Base-by-base conservation (phyloP, 192 early-diverging fungal species). In the Cladochytrium replicatum region DNA sequence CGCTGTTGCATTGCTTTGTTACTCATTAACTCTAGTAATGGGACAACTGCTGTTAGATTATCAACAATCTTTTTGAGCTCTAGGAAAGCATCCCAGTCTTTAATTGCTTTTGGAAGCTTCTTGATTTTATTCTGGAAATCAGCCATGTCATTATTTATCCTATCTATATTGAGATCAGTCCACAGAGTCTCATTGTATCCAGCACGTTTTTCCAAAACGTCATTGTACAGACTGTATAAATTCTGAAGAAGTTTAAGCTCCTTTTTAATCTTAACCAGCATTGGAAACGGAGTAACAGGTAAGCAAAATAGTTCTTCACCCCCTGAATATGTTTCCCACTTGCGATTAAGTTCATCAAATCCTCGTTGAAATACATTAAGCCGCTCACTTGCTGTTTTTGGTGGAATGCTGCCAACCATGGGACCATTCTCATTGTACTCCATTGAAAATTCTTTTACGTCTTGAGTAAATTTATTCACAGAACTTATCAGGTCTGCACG, bases 61-160 rank as follows among this genome's bases (percentile, higher is more conserved):
- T 80, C 78, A 4, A 79, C 78, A 57, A 66, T 75, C 34, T 69
- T 69, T 48, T 78, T 81, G 8, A 80, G 50, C 39, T 80, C 77
- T 15, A 72, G 52, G 60, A 80, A 80, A 17, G 75, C 69, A 41
- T 80, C 76, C 78, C 78, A 80, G 15, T 79, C 78, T 40, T 79
- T 77, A 29, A 80, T 69, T 6, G 75, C 76, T 32, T 79, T 80
- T 0, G 78, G 78, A 21, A 80, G 67, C 66, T 80, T 80, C 53
- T 80, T 79, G 55, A 80, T 80, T 42, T 79, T 80, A 54, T 64
- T 61, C 48, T 81, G 77, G 65, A 80, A 79, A 38, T 77, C 74
- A 31, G 46, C 66, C 72, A 78, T 75, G 48, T 80, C 77, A 26
- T 43, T 61, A 51, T 74, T 81, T 52, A 81, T 81, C 15, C 61